These are phyloP conservation scores for Hericium erinaceus DNA, from an alignment of 768 basidiomycete species.

Conservation along the genomic window DNA sequence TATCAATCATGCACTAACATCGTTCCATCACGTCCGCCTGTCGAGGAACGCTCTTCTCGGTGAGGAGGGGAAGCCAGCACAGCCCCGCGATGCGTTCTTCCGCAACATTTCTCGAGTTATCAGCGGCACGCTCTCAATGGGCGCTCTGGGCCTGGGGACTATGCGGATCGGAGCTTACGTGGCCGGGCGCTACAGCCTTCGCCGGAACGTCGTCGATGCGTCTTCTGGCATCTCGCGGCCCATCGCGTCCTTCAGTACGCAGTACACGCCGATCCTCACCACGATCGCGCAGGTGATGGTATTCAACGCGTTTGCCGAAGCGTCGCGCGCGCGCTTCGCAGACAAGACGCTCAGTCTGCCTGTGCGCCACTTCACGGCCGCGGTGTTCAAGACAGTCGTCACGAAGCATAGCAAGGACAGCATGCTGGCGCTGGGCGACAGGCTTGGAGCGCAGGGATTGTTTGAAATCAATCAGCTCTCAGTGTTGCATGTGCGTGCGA, in stretches of 20 bases:
- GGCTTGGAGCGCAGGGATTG: constrained; percentile 58
- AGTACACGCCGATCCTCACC: constrained; percentile 50
- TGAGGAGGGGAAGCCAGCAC: constrained; percentile 4
- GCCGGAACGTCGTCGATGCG: constrained; percentile 29
- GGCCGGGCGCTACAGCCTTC: constrained; percentile 47
- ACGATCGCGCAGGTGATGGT: constrained; percentile 45
- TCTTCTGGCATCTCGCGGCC: background rate
- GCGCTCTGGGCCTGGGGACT: constrained; percentile 27
- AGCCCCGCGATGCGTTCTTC: constrained; percentile 8
- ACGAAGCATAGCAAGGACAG: constrained; percentile 45
- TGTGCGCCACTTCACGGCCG: constrained; percentile 45
- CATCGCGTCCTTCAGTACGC: constrained; percentile 50
- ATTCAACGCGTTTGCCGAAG: constrained; percentile 30
- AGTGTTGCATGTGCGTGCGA: constrained; percentile 35
- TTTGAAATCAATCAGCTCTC: constrained; percentile 58
- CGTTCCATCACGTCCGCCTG: constrained; percentile 21
- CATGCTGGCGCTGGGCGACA: constrained; percentile 45
- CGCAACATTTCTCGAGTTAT: constrained; percentile 15
- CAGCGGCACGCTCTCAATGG: constrained; percentile 14
- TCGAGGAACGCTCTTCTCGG: constrained; percentile 20
- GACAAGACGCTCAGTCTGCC: constrained; percentile 32
- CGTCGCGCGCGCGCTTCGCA: constrained; percentile 31
- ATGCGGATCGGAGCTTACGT: constrained; percentile 44
- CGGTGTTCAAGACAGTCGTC: constrained; percentile 46
- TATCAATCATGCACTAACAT: constrained; percentile 26